Percentiles rank a stretch among this genome's conserved stretches.
These are phyloP conservation scores for Durotheca rogersii DNA, from an alignment of 495 filamentous ascomycete genomes.

Conservation along the genomic window DNA sequence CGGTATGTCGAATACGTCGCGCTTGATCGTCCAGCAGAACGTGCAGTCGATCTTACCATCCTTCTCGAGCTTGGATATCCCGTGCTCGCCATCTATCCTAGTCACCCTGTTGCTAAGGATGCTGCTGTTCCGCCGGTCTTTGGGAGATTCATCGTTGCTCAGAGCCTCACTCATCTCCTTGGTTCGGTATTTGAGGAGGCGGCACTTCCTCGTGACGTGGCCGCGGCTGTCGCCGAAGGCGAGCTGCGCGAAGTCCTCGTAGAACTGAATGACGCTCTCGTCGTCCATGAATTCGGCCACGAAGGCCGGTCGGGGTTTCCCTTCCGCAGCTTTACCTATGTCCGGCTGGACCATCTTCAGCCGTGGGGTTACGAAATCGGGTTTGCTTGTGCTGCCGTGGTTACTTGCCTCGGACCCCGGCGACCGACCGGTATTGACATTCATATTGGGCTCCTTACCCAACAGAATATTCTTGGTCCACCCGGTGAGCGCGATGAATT, in stretches of 20 bases:
- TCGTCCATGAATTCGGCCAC: constrained; percentile 91
- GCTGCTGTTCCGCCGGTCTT: constrained; percentile 46
- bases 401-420: constrained; percentile 39
- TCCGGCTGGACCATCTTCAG: constrained; percentile 43
- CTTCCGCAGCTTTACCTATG: constrained; percentile 31
- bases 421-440: constrained; percentile 67
- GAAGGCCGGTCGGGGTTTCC: constrained; percentile 69
- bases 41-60: constrained; percentile 93
- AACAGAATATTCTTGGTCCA: constrained; percentile 91
- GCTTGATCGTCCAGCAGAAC: constrained; percentile 94
- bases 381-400: constrained; percentile 35
- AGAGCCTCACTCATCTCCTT: constrained; percentile 55
- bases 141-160: constrained; percentile 36
- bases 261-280: constrained; percentile 89
- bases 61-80: constrained; percentile 72
- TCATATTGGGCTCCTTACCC: constrained; percentile 84
- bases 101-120: constrained; percentile 54
- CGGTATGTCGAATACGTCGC: constrained; percentile 97
- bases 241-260: constrained; percentile 89
- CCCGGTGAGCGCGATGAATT: constrained; percentile 89
- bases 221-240: constrained; percentile 88
- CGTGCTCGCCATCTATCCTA: constrained; percentile 72
- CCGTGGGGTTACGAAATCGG: constrained; percentile 48
- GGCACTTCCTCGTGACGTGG: constrained; percentile 77
- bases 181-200: constrained; percentile 86